Percentiles rank a stretch among this genome's conserved stretches.
Evolutionary conservation across 371 early-diverging fungal genomes (phyloP).

Genomic region (Thermomucor indicae-seudaticae): DNA sequence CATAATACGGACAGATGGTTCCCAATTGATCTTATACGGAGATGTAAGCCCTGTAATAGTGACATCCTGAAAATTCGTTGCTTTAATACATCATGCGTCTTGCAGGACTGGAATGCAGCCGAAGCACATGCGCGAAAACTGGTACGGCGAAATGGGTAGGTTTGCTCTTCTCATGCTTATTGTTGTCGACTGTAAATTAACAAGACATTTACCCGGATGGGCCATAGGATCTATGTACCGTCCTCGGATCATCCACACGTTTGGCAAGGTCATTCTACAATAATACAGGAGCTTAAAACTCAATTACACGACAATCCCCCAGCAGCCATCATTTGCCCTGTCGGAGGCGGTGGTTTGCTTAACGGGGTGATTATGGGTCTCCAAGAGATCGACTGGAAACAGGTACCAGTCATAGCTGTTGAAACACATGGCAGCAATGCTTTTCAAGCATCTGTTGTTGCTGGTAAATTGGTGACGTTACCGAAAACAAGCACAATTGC

Average conservation of each 20-base stretch:
- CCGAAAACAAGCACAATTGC: conserved; percentile 55
- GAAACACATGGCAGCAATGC: conserved; percentile 74
- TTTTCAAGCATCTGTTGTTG: conserved; percentile 63
- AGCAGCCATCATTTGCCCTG: conserved; percentile 62
- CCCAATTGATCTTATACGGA: conserved; percentile 53
- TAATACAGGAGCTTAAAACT: conserved; percentile 59
- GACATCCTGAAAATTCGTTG: no score
- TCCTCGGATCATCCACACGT: conserved; percentile 59
- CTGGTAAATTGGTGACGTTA: conserved; percentile 51
- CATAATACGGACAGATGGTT: conserved; percentile 57
- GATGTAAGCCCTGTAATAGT: conserved; percentile 14
- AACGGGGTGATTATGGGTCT: conserved; percentile 66
- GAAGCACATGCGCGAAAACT: conserved; percentile 49
- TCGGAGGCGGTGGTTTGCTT: conserved; percentile 70
- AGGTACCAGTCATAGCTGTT: conserved; percentile 67
- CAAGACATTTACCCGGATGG: no score
- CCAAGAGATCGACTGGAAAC: conserved; percentile 55
- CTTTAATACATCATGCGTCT: no score
- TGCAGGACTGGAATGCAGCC: conserved; percentile 50
- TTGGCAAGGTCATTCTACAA: conserved; percentile 61
- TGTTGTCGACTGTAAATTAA: no score
- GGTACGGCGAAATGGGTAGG: conserved; percentile 50
- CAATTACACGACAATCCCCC: conserved; percentile 58
- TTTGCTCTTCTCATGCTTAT: neutral
- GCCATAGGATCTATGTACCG: conserved; percentile 55